These are phyloP conservation scores for Phytophthora ramorum DNA, from an alignment of 352 stramenopile genomes.

Conservation along the genomic window DNA sequence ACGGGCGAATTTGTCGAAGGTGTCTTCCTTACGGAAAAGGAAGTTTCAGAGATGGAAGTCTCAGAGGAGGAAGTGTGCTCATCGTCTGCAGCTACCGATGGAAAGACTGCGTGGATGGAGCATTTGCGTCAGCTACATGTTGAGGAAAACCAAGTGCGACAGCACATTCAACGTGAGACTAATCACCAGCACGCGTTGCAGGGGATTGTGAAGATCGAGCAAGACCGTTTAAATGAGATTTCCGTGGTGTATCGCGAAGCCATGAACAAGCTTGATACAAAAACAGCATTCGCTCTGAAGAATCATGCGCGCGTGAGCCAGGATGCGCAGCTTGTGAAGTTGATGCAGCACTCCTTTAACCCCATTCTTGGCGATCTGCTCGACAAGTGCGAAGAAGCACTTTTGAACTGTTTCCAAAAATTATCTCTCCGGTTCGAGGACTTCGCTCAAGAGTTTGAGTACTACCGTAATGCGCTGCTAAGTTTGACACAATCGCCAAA, in stretches of 20 bases:
- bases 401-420: slow-evolving; percentile 70
- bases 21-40: slow-evolving; percentile 59
- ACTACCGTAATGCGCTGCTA: slow-evolving; percentile 72
- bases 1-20: slow-evolving; percentile 63
- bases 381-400: slow-evolving; percentile 71
- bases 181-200: slow-evolving; percentile 71
- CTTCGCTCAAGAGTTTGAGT: slow-evolving; percentile 82
- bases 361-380: slow-evolving; percentile 73
- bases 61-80: slow-evolving; percentile 72
- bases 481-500: slow-evolving; percentile 42
- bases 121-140: slow-evolving; percentile 60
- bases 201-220: slow-evolving; percentile 76
- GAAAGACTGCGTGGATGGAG: slow-evolving; percentile 54
- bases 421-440: slow-evolving; percentile 71
- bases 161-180: slow-evolving; percentile 56
- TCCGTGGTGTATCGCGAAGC: slow-evolving; percentile 67
- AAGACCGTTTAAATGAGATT: slow-evolving; percentile 63
- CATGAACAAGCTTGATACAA: slow-evolving; percentile 54
- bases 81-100: slow-evolving; percentile 21
- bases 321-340: slow-evolving; percentile 63
- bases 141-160: slow-evolving; percentile 62
- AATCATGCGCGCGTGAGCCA: slow-evolving; percentile 68
- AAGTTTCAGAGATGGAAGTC: slow-evolving; percentile 71
- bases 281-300: slow-evolving; percentile 52
- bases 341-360: slow-evolving; percentile 77